Base-by-base conservation (phyloP, 352 stramenopile genomes). In the Globisporangium ultimum region DNA sequence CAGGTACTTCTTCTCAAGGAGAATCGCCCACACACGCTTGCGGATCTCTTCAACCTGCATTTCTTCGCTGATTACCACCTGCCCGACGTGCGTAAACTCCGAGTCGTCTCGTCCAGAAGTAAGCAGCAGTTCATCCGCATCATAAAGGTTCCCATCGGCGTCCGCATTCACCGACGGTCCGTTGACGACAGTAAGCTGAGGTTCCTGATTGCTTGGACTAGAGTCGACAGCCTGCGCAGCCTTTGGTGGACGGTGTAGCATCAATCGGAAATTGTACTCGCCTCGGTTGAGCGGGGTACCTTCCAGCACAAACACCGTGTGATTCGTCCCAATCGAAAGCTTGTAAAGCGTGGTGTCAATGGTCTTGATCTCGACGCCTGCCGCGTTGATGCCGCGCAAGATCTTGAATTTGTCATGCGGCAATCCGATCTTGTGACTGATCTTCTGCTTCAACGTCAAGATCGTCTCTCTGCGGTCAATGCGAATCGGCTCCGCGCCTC, bases 401-500 rank as follows among this genome's bases (percentile, higher is more conserved):
- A 94, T 55, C 64, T 94, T 94, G 59, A 94, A 94, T 36, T 76
- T 66, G 34, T 85, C 71, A 1, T 70, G 59, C 0, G 71, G 55
- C 22, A 92, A 51, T 0, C 61, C 66, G 24, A 94, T 78, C 47
- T 71, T 72, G 7, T 40, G 52, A 38, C 66, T 67, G 53, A 94
- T 89, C 28, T 61, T 71, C 21, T 78, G 67, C 48, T 94, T 94
- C 24, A 94, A 53, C 15, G 50, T 58, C 0, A 68, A 63, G 11
- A 91, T 72, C 0, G 77, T 89, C 40, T 94, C 76, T 49, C 84
- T 71, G n/a, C 84, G 70, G 47, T 94, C 84, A 24, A 94, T 89
- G 12, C 69, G 71, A 59, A 94, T 76, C 5, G 70, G 67, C 62
- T 88, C 71, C 0, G 78, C 66, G 4, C 69, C 40, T 18, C 54